These are phyloP conservation scores for Neopestalotiopsis sp. DNA, from an alignment of 2,329 filamentous ascomycete species.

Conservation along the genomic window DNA sequence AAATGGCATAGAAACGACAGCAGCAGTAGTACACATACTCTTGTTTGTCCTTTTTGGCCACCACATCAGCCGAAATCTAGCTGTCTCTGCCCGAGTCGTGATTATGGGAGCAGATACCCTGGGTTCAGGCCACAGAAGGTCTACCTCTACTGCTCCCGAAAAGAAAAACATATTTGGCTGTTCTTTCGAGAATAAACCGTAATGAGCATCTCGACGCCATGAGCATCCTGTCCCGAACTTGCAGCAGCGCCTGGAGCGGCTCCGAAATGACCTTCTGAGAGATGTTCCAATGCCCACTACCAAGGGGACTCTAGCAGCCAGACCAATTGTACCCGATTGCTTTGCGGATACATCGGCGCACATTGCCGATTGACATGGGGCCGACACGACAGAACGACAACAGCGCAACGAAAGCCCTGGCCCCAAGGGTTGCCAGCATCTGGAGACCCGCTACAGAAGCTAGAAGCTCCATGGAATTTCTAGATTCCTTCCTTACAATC, in stretches of 20 bases:
- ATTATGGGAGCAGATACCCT: background rate
- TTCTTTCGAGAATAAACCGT: background rate
- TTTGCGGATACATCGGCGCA: background rate
- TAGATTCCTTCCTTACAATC: constrained; percentile 11
- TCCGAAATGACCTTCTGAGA: background rate
- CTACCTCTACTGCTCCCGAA: background rate
- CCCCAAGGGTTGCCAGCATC: background rate
- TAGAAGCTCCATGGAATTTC: constrained; percentile 12
- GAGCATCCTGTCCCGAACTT: background rate
- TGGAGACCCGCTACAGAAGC: constrained; percentile 6
- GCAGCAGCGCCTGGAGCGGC: background rate
- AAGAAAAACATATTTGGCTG: background rate
- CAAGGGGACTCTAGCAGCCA: background rate
- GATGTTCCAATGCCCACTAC: background rate
- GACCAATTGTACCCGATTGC: background rate
- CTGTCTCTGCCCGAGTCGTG: background rate
- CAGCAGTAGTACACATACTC: too few relatives aligned
- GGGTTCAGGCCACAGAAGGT: background rate
- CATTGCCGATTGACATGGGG: background rate
- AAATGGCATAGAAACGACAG: background rate
- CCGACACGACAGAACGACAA: background rate
- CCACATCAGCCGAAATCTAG: background rate
- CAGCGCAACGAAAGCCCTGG: background rate
- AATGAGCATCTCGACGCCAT: background rate
- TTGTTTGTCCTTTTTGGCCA: background rate